These are phyloP conservation scores for Heliocybe sulcata DNA, from an alignment of 1,284 basidiomycete species.

Conservation along the genomic window DNA sequence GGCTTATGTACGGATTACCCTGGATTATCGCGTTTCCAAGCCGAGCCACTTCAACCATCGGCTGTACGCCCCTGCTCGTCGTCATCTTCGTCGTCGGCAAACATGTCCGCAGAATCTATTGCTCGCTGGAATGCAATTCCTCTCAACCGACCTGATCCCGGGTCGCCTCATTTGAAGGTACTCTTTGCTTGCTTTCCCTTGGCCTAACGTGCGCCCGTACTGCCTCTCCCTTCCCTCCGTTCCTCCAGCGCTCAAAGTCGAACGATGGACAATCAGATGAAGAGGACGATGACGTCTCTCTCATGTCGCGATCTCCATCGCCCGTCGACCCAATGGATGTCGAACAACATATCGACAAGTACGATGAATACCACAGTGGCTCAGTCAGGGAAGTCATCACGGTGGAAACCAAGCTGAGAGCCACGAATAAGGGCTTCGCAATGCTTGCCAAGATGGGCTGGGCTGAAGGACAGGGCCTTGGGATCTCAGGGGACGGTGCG, in stretches of 20 bases:
- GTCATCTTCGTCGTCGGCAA: not conserved
- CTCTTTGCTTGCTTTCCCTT: conserved; percentile 39
- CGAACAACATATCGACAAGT: conserved; percentile 62
- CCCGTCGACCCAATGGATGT: conserved; percentile 43
- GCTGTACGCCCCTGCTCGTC: not conserved
- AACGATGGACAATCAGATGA: conserved; percentile 19
- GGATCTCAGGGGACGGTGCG: conserved; percentile 67
- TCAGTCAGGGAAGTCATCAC: conserved; percentile 58
- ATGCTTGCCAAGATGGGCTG: conserved; percentile 77
- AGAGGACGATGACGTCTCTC: conserved; percentile 49
- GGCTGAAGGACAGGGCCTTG: conserved; percentile 70
- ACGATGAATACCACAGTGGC: conserved; percentile 55
- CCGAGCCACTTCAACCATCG: not conserved
- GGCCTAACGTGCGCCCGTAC: conserved; percentile 1
- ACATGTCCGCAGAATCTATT: conserved; percentile 57
- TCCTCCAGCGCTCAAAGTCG: conserved; percentile 51
- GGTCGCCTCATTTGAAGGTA: conserved; percentile 52
- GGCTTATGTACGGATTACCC: too few relatives aligned
- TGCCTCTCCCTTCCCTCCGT: conserved; percentile 22
- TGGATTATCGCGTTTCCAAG: not conserved
- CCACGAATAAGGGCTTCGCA: conserved; percentile 70
- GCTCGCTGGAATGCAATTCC: conserved; percentile 70
- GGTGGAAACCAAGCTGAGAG: conserved; percentile 70
- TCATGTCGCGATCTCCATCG: conserved; percentile 69
- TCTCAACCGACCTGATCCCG: conserved; percentile 28